phyloP scores from a whole-genome alignment of 1,284 basidiomycete species.

The Boletus sp. region DNA sequence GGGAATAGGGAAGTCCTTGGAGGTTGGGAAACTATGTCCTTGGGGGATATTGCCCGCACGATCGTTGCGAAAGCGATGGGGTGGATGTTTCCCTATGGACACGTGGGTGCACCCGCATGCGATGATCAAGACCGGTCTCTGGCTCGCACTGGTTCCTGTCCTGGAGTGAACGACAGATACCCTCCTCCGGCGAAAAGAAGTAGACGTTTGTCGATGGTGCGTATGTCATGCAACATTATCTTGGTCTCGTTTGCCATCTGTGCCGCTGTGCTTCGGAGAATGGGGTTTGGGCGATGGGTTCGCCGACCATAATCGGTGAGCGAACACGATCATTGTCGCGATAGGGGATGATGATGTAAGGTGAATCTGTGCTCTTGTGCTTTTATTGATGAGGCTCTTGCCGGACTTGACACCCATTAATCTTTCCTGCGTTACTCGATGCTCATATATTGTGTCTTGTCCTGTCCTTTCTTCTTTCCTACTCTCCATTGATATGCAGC shows the following conservation, averaged over 20 bases:
- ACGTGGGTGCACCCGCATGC: not conserved
- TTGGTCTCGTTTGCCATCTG: conserved; percentile 32
- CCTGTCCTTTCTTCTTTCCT: not conserved
- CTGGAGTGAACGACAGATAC: not conserved
- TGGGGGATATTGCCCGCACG: conserved; percentile 14
- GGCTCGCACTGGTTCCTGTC: not conserved
- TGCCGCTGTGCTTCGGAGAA: conserved; percentile 25
- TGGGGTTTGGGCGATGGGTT: conserved; percentile 27
- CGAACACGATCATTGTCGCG: not conserved
- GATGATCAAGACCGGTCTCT: not conserved
- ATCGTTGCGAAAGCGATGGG: conserved; percentile 19
- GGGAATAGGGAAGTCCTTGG: not conserved
- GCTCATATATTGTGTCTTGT: not conserved
- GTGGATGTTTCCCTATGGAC: conserved; percentile 28
- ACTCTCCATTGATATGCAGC: not conserved
- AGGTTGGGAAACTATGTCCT: conserved; percentile 5
- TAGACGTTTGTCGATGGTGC: conserved; percentile 4
- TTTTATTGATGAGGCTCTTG: not conserved
- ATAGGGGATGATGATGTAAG: not conserved
- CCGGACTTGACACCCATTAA: not conserved
- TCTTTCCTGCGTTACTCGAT: not conserved
- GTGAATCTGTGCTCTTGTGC: not conserved
- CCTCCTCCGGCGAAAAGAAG: conserved; percentile 7
- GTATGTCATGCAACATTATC: conserved; percentile 25
- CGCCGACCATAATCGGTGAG: conserved; percentile 21